Evolutionary conservation across 2,329 filamentous ascomycete species (phyloP).

Genomic region (Colletotrichum lindemuthianum): DNA sequence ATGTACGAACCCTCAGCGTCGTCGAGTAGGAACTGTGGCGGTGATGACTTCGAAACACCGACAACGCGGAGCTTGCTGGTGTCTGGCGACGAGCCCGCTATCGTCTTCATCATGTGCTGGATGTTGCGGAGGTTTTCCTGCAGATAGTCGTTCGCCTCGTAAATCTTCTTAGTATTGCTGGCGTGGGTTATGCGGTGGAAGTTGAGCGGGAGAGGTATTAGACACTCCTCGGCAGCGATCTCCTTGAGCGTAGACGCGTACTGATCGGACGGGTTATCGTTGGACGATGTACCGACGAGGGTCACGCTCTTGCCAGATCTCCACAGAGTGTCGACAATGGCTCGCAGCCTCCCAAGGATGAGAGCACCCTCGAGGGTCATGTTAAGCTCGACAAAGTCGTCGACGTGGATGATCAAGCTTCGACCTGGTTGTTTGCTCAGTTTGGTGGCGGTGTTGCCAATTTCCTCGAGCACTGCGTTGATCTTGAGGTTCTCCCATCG

Average conservation of each 20-base stretch:
- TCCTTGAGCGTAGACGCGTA: slow-evolving; percentile 53
- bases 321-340: slow-evolving; percentile 77
- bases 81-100: slow-evolving; percentile 42
- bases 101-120: slow-evolving; percentile 55
- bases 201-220: slow-evolving; percentile 44
- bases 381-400: slow-evolving; percentile 83
- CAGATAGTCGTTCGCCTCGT: slow-evolving; percentile 49
- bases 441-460: slow-evolving; percentile 45
- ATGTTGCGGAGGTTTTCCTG: slow-evolving; percentile 59
- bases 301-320: slow-evolving; percentile 76
- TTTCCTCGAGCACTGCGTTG: slow-evolving; percentile 63
- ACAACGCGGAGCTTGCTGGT: slow-evolving; percentile 30
- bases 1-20: slow-evolving; percentile 28
- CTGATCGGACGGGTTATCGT: slow-evolving; percentile 57
- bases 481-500: slow-evolving; percentile 73
- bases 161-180: slow-evolving; percentile 34
- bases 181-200: slow-evolving; percentile 36
- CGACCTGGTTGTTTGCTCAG: slow-evolving; percentile 41
- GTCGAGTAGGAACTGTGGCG: slow-evolving; percentile 28
- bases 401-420: slow-evolving; percentile 78
- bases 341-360: slow-evolving; percentile 76
- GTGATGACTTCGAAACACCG: slow-evolving; percentile 29
- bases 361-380: slow-evolving; percentile 74
- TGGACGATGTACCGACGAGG: slow-evolving; percentile 81
- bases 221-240: slow-evolving; percentile 53